A percentile compares a stretch with the other conserved stretches of the same genome.
phyloP scores from a whole-genome alignment of 345 rosid genomes.

The Hibiscus tridactylites region DNA sequence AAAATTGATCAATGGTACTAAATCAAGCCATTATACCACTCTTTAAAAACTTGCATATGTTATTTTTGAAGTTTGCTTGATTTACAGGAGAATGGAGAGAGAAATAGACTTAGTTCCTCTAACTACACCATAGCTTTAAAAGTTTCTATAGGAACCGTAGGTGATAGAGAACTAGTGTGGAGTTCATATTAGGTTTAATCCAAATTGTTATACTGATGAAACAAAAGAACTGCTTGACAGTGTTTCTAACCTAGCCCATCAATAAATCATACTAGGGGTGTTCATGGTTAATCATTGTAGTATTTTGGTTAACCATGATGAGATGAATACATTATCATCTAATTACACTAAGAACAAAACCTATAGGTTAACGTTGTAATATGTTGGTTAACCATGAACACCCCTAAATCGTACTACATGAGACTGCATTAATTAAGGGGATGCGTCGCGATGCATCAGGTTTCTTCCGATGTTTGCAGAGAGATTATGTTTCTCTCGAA shows the following conservation, averaged over 20 bases:
- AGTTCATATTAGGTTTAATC: neutral
- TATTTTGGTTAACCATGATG: too few relatives aligned
- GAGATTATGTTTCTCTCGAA: neutral
- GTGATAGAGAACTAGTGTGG: neutral
- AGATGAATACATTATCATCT: too few relatives aligned
- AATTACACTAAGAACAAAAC: too few relatives aligned
- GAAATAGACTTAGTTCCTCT: neutral
- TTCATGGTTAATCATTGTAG: too few relatives aligned
- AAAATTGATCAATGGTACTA: neutral
- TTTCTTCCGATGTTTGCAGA: neutral
- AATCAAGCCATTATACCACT: neutral
- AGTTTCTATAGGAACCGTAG: neutral
- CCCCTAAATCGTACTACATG: too few relatives aligned
- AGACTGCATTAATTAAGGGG: neutral
- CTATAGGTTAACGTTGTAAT: too few relatives aligned
- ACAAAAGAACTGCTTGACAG: neutral
- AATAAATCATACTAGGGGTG: too few relatives aligned
- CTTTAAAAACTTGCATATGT: neutral
- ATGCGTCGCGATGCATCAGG: neutral
- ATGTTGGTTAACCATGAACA: too few relatives aligned
- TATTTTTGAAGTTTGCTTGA: neutral
- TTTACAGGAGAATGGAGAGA: neutral
- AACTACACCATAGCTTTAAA: neutral
- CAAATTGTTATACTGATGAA: neutral
- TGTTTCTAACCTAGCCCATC: neutral